Base-by-base conservation (phyloP, 768 basidiomycete species). In the Phlebiopsis gigantea region DNA sequence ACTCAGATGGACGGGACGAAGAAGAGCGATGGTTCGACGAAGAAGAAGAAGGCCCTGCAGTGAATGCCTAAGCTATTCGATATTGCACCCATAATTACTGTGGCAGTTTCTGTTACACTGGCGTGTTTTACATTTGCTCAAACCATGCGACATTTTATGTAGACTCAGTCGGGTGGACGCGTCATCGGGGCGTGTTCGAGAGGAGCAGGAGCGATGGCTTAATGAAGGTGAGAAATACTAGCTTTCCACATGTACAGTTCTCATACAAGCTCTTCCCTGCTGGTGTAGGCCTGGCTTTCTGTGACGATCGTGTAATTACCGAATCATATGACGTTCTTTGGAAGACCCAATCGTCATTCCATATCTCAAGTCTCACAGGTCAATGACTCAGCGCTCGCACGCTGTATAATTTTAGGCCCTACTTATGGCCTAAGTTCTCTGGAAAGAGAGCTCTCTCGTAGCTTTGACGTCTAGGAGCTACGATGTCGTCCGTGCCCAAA, bases 21-120 rank as follows among this genome's bases (percentile, higher is more conserved):
- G 81, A 89, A 68, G 87, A 88, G 28, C 73, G 76, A 21, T 90
- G 89, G 84, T 90, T 90, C 69, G 82, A 88, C 46, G 80, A 84
- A 22, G 84, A 85, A 48, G 82, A 85, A 54, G 68, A 69, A 49
- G 62, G 60, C 46, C 17, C 24, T 17, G 61, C 56, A 26, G 41
- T 45, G n/a, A 46, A 50, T 39, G 8, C 4, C 17, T 39, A 39
- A 17, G 17, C 2, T 2, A 39, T 39, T 17, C 17, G 34, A 12
- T 17, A 12, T 9, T 9, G 17, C 34, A 17, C 8, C 34, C 8
- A 3, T 39, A 17, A 39, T 12, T 39, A 39, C n/a, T n/a, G n/a
- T n/a, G n/a, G n/a, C n/a, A n/a, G n/a, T n/a, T n/a, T n/a, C n/a
- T n/a, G n/a, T n/a, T n/a, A n/a, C n/a, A n/a, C n/a, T n/a, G n/a